A percentile compares a stretch with the other conserved stretches of the same genome.
Conservation (phyloP, 2,329 filamentous ascomycete genomes). For the Zelopaecilomyces penicillatus region DNA sequence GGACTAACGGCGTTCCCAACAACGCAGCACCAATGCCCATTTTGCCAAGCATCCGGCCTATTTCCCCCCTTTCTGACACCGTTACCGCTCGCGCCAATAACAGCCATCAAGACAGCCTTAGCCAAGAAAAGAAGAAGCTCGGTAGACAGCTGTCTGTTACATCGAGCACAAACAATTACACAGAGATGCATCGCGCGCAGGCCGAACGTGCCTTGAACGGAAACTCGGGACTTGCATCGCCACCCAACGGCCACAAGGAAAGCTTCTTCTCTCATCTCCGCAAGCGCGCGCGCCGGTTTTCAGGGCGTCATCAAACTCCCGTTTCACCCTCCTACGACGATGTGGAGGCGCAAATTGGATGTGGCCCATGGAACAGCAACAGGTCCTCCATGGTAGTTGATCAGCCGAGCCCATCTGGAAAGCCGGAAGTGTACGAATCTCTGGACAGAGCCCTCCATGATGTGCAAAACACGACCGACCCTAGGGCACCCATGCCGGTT, state of each 20-base stretch:
- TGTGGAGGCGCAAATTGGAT: conserved; percentile 85
- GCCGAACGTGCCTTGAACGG: conserved; percentile 86
- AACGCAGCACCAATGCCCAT: conserved; percentile 91
- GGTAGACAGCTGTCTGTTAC: conserved; percentile 87
- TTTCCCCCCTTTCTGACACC: conserved; percentile 91
- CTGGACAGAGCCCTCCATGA: conserved; percentile 51
- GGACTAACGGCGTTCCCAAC: conserved; percentile 75
- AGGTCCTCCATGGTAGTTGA: conserved; percentile 77
- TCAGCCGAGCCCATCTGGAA: conserved; percentile 39
- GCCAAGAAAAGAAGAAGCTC: conserved; percentile 81
- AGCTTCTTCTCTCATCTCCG: conserved; percentile 97
- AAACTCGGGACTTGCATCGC: conserved; percentile 64
- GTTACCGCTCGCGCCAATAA: conserved; percentile 82
- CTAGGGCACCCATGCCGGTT: conserved; percentile 42
- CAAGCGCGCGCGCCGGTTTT: conserved; percentile 86
- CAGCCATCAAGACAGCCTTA: conserved; percentile 42
- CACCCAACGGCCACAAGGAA: conserved; percentile 75
- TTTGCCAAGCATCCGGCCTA: conserved; percentile 84
- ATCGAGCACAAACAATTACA: conserved; percentile 87
- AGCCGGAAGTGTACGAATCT: conserved; percentile 51
- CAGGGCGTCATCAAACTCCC: conserved; percentile 78
- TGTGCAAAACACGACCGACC: conserved; percentile 41
- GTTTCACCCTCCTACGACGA: conserved; percentile 76
- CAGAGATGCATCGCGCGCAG: conserved; percentile 81
- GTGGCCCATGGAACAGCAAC: conserved; percentile 80